phyloP scores from a whole-genome alignment of 257 asterid genomes.

The Primulina tabacum region DNA sequence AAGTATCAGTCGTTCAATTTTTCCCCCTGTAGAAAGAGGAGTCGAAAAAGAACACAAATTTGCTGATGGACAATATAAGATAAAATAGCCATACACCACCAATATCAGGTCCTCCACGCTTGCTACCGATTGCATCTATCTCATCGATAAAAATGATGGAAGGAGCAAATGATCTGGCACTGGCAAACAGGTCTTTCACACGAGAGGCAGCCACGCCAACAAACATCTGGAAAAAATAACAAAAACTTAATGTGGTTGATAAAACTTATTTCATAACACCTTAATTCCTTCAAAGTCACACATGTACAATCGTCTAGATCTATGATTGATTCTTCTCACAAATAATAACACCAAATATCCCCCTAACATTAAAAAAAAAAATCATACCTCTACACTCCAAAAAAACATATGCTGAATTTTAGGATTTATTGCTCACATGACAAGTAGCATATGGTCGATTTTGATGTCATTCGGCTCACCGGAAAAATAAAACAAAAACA shows the following conservation, averaged over 20 bases:
- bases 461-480: background rate
- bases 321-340: slow-evolving; percentile 5
- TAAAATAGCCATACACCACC: slow-evolving; percentile 77
- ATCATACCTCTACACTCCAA: background rate
- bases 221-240: slow-evolving; percentile 72
- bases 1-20: background rate
- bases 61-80: slow-evolving; percentile 8
- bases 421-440: background rate
- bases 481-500: background rate
- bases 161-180: slow-evolving; percentile 95
- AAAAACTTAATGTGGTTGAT: slow-evolving; percentile 17
- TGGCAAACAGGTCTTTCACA: slow-evolving; percentile 94
- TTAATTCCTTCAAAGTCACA: background rate
- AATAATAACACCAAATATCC: background rate
- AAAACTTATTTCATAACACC: slow-evolving; percentile 17
- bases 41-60: slow-evolving; percentile 17
- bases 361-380: background rate
- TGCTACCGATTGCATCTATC: slow-evolving; percentile 99
- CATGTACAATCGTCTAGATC: background rate
- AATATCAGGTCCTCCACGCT: slow-evolving; percentile 99
- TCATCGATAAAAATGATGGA: slow-evolving; percentile 97
- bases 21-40: slow-evolving; percentile 12
- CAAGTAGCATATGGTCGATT: background rate
- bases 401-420: slow-evolving; percentile 2
- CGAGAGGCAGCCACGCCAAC: slow-evolving; percentile 99